Evolutionary conservation across 768 basidiomycete genomes (phyloP).

Genomic region (Exsudoporus frostii): DNA sequence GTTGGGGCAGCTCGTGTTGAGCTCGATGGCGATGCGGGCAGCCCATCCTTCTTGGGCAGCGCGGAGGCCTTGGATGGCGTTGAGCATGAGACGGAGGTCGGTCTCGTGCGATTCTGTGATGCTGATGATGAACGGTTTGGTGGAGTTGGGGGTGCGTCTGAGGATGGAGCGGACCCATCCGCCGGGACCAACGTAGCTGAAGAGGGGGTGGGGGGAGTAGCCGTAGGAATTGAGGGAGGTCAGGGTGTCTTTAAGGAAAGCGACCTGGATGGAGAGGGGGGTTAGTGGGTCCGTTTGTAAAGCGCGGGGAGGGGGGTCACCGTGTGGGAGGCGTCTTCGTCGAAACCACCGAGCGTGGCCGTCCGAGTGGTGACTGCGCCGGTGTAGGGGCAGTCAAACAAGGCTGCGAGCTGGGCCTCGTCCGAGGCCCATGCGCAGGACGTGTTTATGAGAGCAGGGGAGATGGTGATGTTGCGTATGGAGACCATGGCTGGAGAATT

Average conservation of each 20-base stretch:
- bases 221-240: conserved; percentile 85
- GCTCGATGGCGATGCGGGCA: conserved; percentile 62
- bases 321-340: conserved; percentile 60
- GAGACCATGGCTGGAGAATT: conserved; percentile 43
- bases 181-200: conserved; percentile 47
- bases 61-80: conserved; percentile 60
- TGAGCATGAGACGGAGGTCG: conserved; percentile 54
- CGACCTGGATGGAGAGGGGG: conserved; percentile 46
- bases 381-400: conserved; percentile 66
- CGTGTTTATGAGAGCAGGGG: conserved; percentile 71
- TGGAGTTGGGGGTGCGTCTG: conserved; percentile 29
- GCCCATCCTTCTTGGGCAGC: conserved; percentile 28
- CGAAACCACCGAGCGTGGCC: conserved; percentile 65
- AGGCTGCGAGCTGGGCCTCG: conserved; percentile 53
- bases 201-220: conserved; percentile 76
- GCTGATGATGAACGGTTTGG: conserved; percentile 77
- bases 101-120: conserved; percentile 60
- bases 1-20: conserved; percentile 87
- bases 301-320: conserved; percentile 32
- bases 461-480: conserved; percentile 53
- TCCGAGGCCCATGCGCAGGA: conserved; percentile 83
- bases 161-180: conserved; percentile 54
- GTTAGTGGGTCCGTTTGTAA: background rate
- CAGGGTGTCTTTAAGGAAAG: conserved; percentile 46
- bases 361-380: conserved; percentile 84